phyloP scores from a whole-genome alignment of 306 rosid species.

The Acacia crassicarpa region DNA sequence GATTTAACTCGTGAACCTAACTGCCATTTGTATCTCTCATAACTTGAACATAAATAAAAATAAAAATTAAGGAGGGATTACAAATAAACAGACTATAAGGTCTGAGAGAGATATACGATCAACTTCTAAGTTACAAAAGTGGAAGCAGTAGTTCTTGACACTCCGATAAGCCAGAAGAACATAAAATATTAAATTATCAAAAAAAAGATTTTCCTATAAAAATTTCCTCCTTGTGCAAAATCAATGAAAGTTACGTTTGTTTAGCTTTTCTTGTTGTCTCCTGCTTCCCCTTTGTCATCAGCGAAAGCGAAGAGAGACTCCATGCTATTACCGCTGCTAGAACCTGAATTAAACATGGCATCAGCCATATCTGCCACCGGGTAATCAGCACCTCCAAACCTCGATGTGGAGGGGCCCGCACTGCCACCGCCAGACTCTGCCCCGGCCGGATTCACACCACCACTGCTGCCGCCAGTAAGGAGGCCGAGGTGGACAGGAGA shows the following conservation, averaged over 20 bases:
- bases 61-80: background rate
- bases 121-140: background rate
- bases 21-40: background rate
- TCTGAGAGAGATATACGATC: background rate
- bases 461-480: background rate
- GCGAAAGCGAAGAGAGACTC: slow-evolving; percentile 53
- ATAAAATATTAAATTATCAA: background rate
- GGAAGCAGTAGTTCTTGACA: background rate
- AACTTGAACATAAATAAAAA: background rate
- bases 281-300: slow-evolving; percentile 36
- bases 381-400: slow-evolving; percentile 31
- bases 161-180: background rate
- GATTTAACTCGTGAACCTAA: background rate
- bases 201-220: background rate
- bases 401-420: slow-evolving; percentile 35
- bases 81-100: background rate
- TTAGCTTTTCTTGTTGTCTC: slow-evolving; percentile 36
- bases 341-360: slow-evolving; percentile 66
- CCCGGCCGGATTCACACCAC: background rate
- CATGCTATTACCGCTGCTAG: slow-evolving; percentile 54
- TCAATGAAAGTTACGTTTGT: background rate
- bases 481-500: slow-evolving; percentile 37
- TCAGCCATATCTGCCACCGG: slow-evolving; percentile 66
- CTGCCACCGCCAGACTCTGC: background rate
- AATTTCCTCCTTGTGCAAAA: background rate